A percentile compares a stretch with the other conserved stretches of the same genome.
Evolutionary conservation across 2,329 filamentous ascomycete genomes (phyloP).

Genomic region (Verticillium nonalfalfae): DNA sequence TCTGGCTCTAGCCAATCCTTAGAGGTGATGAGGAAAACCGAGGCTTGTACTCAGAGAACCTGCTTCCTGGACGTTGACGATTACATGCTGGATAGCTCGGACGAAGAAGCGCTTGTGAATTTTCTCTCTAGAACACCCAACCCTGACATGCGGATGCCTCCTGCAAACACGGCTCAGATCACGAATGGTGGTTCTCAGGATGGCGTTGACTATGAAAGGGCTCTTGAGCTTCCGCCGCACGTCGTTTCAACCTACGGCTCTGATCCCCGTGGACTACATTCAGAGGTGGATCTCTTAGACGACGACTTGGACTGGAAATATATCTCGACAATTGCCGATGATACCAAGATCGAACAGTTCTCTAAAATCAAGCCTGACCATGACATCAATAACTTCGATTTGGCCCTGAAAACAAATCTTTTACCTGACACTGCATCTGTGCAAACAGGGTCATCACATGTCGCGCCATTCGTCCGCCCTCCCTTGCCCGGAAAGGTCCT

Average conservation of each 20-base stretch:
- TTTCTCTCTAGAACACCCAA: neutral
- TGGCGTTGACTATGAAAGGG: neutral
- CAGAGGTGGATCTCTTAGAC: conserved; percentile 21
- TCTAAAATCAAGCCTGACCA: neutral
- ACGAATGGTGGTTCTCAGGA: neutral
- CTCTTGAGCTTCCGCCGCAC: neutral
- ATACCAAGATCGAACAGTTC: neutral
- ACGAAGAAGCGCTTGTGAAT: neutral
- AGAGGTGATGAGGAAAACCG: too few relatives aligned
- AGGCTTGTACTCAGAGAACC: neutral
- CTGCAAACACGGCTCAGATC: neutral
- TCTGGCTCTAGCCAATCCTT: too few relatives aligned
- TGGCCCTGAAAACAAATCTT: conserved; percentile 7
- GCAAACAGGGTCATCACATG: neutral
- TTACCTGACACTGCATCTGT: conserved; percentile 4
- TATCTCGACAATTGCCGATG: conserved; percentile 12
- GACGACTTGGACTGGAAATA: conserved; percentile 34
- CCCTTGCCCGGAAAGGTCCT: conserved; percentile 41
- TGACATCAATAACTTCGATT: neutral
- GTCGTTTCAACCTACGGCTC: neutral
- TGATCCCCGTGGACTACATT: neutral
- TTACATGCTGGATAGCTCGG: neutral
- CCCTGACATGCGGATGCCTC: neutral
- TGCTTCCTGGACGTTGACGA: neutral
- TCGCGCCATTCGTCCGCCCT: conserved; percentile 40